These are phyloP conservation scores for Bisporella sp. DNA, from an alignment of 2,329 filamentous ascomycete species.

Conservation along the genomic window DNA sequence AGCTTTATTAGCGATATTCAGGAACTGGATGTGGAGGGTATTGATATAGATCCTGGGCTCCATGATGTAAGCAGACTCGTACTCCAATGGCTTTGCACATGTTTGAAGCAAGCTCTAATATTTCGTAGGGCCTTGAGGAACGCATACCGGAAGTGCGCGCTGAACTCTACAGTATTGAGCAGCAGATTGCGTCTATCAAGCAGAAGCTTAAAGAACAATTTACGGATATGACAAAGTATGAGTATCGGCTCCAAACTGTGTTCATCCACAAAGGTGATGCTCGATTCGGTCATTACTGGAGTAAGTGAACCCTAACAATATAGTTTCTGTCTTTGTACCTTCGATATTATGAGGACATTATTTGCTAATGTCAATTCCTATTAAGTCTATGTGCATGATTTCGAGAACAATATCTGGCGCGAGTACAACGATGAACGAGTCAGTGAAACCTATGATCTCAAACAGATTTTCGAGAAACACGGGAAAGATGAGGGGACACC, in stretches of 20 bases:
- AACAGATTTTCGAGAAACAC: constrained; percentile 57
- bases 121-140: constrained; percentile 31
- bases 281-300: constrained; percentile 82
- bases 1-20: constrained; percentile 37
- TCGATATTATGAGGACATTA: too few species aligned
- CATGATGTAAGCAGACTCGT: constrained; percentile 12
- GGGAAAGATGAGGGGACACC: constrained; percentile 67
- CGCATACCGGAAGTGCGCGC: constrained; percentile 36
- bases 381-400: constrained; percentile 77
- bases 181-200: constrained; percentile 39
- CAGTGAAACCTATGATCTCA: constrained; percentile 55
- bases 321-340: too few species aligned
- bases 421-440: constrained; percentile 91
- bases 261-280: constrained; percentile 79
- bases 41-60: constrained; percentile 36
- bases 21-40: constrained; percentile 35
- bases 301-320: not conserved
- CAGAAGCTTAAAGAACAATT: constrained; percentile 46
- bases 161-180: constrained; percentile 37
- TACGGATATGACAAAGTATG: constrained; percentile 52
- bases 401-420: constrained; percentile 73
- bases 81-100: too few species aligned
- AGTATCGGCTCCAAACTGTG: constrained; percentile 82
- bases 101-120: not conserved
- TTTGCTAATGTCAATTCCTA: too few species aligned